Conservation (phyloP, 2,329 filamentous ascomycete genomes). For the Trichocomaceae sp. region DNA sequence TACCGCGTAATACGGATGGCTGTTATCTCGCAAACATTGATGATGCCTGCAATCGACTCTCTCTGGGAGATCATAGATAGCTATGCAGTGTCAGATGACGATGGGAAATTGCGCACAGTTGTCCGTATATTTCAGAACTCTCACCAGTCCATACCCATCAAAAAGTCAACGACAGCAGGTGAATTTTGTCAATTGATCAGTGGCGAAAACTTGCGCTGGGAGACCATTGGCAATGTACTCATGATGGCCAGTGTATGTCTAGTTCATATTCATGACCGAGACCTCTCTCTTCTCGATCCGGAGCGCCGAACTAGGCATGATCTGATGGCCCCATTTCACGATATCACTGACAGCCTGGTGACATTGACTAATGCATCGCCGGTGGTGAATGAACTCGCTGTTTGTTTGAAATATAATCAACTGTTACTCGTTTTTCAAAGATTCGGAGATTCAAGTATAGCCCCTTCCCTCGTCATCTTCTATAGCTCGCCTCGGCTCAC, state of each 20-base stretch:
- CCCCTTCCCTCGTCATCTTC: too few relatives aligned
- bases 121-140: slow-evolving; percentile 2
- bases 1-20: background rate
- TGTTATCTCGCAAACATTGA: background rate
- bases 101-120: background rate
- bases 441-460: background rate
- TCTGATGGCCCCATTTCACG: background rate
- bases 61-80: background rate
- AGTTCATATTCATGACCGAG: background rate
- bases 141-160: background rate
- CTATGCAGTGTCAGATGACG: background rate
- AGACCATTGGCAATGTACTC: slow-evolving; percentile 2
- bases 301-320: background rate
- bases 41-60: background rate
- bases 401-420: background rate
- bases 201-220: slow-evolving; percentile 5
- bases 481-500: background rate
- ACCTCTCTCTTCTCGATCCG: background rate
- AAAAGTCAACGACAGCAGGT: background rate
- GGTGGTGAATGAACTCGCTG: background rate
- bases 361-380: background rate
- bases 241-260: background rate
- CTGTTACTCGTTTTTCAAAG: background rate
- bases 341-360: background rate
- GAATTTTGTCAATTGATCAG: background rate